These are phyloP conservation scores for Durusdinium trenchii DNA, from an alignment of 73 alveolate species.

Conservation along the genomic window DNA sequence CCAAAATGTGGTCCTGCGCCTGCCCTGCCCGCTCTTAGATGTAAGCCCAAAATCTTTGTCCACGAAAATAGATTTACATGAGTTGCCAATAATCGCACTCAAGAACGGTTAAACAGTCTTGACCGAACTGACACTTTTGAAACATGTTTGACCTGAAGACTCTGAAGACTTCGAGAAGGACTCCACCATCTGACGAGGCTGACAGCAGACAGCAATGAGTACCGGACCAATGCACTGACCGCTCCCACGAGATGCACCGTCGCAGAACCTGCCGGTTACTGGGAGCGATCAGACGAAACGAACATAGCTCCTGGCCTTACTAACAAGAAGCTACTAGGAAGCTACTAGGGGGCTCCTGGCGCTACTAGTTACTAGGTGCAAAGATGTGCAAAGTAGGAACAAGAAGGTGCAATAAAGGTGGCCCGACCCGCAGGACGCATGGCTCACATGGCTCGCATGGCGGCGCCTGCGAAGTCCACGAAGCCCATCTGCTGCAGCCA, in stretches of 20 bases:
- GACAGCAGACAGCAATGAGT: neutral
- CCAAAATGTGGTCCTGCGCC: too few species aligned
- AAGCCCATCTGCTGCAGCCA: conserved; percentile 96
- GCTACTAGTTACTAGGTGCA: too few species aligned
- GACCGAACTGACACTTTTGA: too few species aligned
- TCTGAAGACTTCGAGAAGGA: too few species aligned
- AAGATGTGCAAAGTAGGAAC: neutral
- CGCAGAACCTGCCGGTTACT: conserved; percentile 88
- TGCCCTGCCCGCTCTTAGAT: too few species aligned
- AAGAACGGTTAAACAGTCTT: too few species aligned
- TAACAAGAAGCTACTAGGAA: neutral
- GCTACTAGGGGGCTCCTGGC: neutral
- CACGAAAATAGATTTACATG: too few species aligned
- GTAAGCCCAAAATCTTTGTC: too few species aligned
- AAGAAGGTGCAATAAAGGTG: neutral
- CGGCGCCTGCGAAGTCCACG: conserved; percentile 96
- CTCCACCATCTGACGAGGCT: neutral
- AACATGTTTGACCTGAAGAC: too few species aligned
- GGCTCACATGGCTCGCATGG: neutral
- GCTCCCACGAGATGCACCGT: conserved; percentile 97
- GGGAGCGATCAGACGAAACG: neutral
- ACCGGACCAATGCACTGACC: conserved; percentile 91
- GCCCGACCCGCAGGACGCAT: neutral
- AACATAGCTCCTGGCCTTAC: neutral
- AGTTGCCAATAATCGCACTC: too few species aligned